Conservation (phyloP, 1,139 yeast genomes). For the Nakaseomyces bracarensis region DNA sequence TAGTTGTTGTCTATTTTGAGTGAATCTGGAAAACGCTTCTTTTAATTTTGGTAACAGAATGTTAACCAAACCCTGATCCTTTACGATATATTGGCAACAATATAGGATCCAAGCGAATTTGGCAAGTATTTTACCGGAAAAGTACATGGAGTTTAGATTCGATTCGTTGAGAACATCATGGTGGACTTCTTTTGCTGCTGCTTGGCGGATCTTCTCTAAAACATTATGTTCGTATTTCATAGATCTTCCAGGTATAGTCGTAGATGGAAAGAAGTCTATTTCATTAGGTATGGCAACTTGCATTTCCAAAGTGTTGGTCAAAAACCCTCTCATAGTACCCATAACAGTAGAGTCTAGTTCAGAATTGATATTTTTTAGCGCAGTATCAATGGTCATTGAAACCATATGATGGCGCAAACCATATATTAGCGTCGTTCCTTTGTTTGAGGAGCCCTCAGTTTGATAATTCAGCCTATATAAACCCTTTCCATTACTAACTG, state of each 20-base stretch:
- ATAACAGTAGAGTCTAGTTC: conserved; percentile 57
- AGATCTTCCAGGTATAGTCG: conserved; percentile 35
- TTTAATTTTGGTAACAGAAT: conserved; percentile 45
- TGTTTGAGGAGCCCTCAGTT: conserved; percentile 33
- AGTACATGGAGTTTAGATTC: conserved; percentile 65
- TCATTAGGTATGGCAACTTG: conserved; percentile 40
- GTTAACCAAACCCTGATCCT: conserved; percentile 42
- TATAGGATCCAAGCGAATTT: conserved; percentile 68
- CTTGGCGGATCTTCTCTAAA: conserved; percentile 36
- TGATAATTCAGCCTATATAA: conserved; percentile 37
- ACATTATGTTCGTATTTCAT: conserved; percentile 38
- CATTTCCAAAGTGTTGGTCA: conserved; percentile 44
- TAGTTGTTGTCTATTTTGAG: conserved; percentile 42
- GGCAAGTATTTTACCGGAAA: conserved; percentile 65
- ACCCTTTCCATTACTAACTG: conserved; percentile 21
- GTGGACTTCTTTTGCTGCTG: conserved; percentile 46
- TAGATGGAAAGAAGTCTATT: conserved; percentile 53
- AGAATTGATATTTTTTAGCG: conserved; percentile 32
- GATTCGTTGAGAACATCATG: conserved; percentile 51
- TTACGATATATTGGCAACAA: conserved; percentile 48
- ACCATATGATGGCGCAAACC: conserved; percentile 63
- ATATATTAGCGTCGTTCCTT: conserved; percentile 38
- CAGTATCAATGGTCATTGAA: conserved; percentile 33
- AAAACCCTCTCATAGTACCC: conserved; percentile 56
- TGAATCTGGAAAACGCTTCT: conserved; percentile 52